Evolutionary conservation across 441 rosid genomes (phyloP).

Genomic region (Iberis amara): DNA sequence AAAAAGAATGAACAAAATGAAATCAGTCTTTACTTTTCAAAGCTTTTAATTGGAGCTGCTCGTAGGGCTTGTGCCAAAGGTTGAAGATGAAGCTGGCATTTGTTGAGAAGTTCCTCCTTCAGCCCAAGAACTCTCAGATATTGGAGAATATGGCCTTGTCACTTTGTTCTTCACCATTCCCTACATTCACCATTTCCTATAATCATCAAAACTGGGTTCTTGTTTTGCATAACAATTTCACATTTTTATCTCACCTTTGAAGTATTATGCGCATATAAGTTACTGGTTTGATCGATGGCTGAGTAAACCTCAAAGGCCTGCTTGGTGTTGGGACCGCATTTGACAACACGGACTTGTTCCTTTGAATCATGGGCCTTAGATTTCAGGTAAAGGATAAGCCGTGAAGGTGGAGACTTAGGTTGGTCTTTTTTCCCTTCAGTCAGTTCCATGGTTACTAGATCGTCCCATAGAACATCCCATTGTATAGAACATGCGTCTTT

Average conservation of each 20-base stretch:
- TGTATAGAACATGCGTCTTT: conserved; percentile 89
- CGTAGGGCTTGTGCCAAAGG: conserved; percentile 47
- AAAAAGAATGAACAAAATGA: too few relatives aligned
- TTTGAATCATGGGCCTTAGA: conserved; percentile 50
- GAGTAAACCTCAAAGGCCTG: conserved; percentile 74
- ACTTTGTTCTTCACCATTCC: conserved; percentile 68
- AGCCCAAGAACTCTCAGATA: conserved; percentile 33
- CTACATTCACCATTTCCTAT: conserved; percentile 32
- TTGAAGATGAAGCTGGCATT: conserved; percentile 47
- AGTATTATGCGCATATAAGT: conserved; percentile 51
- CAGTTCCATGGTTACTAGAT: conserved; percentile 80
- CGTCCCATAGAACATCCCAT: conserved; percentile 73
- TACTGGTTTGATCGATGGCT: conserved; percentile 67
- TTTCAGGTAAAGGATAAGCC: conserved; percentile 52
- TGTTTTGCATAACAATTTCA: neutral
- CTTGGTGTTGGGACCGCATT: conserved; percentile 64
- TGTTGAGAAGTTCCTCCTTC: conserved; percentile 55
- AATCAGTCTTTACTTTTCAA: neutral
- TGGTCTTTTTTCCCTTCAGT: conserved; percentile 79
- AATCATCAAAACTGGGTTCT: neutral
- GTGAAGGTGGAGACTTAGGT: conserved; percentile 66
- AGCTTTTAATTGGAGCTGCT: conserved; percentile 21
- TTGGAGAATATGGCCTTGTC: conserved; percentile 75
- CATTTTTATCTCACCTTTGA: conserved; percentile 47
- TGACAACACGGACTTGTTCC: conserved; percentile 67